A percentile compares a stretch with the other conserved stretches of the same genome.
Conservation (phyloP, 2,329 filamentous ascomycete species). For the Hypoxylon sp. region DNA sequence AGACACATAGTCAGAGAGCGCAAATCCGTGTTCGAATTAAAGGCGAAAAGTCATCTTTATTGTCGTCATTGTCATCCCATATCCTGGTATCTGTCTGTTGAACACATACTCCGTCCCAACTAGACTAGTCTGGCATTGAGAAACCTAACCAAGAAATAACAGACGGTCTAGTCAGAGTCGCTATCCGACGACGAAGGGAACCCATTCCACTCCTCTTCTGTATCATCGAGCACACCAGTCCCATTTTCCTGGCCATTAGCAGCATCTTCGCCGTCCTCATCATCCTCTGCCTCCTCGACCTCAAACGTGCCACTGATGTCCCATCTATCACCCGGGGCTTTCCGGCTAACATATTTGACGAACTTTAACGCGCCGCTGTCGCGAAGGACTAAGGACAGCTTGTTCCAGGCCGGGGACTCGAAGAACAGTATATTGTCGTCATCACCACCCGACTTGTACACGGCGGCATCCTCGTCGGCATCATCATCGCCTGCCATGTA, state of each 20-base stretch:
- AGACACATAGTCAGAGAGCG: background rate
- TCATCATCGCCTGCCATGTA: conserved; percentile 94
- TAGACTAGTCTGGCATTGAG: conserved; percentile 1
- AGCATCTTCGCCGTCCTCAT: conserved; percentile 55
- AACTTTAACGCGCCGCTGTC: conserved; percentile 91
- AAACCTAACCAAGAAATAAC: background rate
- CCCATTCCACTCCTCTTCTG: conserved; percentile 71
- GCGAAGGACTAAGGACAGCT: conserved; percentile 88
- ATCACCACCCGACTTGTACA: conserved; percentile 85
- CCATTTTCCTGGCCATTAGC: conserved; percentile 51
- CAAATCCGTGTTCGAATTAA: background rate
- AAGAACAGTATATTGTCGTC: conserved; percentile 79
- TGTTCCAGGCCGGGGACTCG: conserved; percentile 84
- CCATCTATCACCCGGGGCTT: conserved; percentile 91
- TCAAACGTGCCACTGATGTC: conserved; percentile 87
- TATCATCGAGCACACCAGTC: conserved; percentile 58
- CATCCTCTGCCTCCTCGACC: conserved; percentile 69
- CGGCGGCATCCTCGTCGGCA: conserved; percentile 80
- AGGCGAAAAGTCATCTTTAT: conserved; percentile 11
- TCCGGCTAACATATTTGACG: conserved; percentile 92
- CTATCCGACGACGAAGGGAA: conserved; percentile 62
- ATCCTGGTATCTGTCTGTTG: conserved; percentile 3
- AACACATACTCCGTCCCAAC: background rate
- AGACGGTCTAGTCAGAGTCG: conserved; percentile 46
- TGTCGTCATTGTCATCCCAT: conserved; percentile 13